Conservation (phyloP, 371 early-diverging fungal species). For the Encephalitozoon romaleae region DNA sequence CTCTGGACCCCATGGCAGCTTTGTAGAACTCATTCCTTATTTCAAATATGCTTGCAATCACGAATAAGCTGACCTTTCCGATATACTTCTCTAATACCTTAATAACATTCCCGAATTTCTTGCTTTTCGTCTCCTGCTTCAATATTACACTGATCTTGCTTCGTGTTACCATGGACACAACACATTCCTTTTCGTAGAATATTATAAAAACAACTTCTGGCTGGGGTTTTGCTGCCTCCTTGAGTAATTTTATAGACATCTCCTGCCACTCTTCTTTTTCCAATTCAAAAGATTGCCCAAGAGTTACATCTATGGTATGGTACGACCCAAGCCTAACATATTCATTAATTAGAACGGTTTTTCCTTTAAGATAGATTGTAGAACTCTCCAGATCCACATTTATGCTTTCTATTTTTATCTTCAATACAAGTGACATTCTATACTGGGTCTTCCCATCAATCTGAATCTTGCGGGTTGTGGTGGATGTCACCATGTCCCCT, state of each 20-base stretch:
- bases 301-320: conserved; percentile 55
- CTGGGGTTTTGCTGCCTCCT: conserved; percentile 34
- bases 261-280: conserved; percentile 45
- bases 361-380: conserved; percentile 58
- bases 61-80: conserved; percentile 13
- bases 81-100: conserved; percentile 24
- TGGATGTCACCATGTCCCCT: conserved; percentile 49
- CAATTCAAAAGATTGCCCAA: conserved; percentile 50
- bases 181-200: conserved; percentile 50
- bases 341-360: conserved; percentile 51
- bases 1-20: not conserved
- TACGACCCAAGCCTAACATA: conserved; percentile 54
- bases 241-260: conserved; percentile 27
- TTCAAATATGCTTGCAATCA: conserved; percentile 36
- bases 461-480: conserved; percentile 52
- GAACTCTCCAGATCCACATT: conserved; percentile 52
- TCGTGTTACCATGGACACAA: conserved; percentile 33
- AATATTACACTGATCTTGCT: conserved; percentile 34
- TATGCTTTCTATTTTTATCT: conserved; percentile 50
- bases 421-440: conserved; percentile 45
- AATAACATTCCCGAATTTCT: conserved; percentile 36
- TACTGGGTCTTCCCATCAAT: conserved; percentile 49
- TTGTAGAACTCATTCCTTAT: conserved; percentile 26
- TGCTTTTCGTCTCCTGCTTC: conserved; percentile 48
- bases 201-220: conserved; percentile 53